Base-by-base conservation (phyloP, 257 asterid species). In the Ligustrum vulgare region DNA sequence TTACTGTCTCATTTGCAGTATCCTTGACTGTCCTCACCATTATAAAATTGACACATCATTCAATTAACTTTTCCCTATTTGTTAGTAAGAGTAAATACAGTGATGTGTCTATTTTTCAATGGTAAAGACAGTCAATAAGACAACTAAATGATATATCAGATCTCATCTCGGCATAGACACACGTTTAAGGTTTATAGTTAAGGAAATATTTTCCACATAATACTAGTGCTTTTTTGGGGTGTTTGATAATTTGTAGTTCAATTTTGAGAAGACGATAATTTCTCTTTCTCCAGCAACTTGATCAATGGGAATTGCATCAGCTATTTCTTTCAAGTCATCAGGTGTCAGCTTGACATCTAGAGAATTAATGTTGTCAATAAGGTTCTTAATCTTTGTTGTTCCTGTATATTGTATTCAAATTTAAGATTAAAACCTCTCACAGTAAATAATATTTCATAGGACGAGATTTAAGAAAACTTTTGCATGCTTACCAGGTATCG, bases 381-480 rank as follows among this genome's bases (percentile, higher is more conserved):
- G 82, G 60, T 88, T 85, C 77, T 75, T 78, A 11, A 84, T 79
- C 86, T 88, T 84, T 2, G 92, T 83, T 15, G 90, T 86, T 51
- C 82, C 88, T 82, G 71, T 32, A 31, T 25, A 13, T 69, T 5
- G 22, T 16, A 28, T 28, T 28, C 23, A 28, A 54, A 18, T 6
- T 54, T 49, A 49, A 18, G 60, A n/a, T 49, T 13, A 49, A 49
- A 49, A 49, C 60, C 23, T 49, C 13, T 49, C 60, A 49, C 9
- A 49, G 20, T 4, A 49, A 13, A 49, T 49, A 49, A 49, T 13
- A 15, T 49, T 56, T 22, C 12, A 22, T 56, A 15, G 23, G 28
- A 2, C 20, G 33, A 58, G 16, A 58, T 3, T 58, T 15, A 1
- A 49, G 8, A 13, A 18, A 49, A 49, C 18, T 33, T 16, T 8